A percentile compares a stretch with the other conserved stretches of the same genome.
These are phyloP conservation scores for Psilocybe tampanensis DNA, from an alignment of 768 basidiomycete species.

Conservation along the genomic window DNA sequence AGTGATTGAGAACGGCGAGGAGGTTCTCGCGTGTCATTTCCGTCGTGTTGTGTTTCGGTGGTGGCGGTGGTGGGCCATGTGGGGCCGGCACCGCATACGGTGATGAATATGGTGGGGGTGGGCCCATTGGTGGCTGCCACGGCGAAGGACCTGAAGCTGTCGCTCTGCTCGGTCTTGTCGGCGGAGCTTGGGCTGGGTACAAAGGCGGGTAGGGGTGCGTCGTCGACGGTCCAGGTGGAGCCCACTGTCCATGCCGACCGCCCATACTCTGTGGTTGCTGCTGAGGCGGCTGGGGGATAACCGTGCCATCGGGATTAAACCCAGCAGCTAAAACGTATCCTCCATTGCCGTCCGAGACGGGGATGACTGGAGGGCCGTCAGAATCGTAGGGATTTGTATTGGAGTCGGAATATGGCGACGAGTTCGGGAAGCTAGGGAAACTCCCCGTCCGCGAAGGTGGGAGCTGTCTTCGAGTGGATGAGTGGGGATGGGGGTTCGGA, in stretches of 20 bases:
- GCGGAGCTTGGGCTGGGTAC: neutral
- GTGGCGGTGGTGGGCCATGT: neutral
- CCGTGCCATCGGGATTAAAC: neutral
- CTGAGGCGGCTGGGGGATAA: neutral
- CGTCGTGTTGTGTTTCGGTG: conserved; percentile 33
- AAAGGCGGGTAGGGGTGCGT: neutral
- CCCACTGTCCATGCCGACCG: neutral
- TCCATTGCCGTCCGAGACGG: neutral
- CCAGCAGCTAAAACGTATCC: neutral
- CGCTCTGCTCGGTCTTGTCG: neutral
- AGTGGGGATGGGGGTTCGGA: no score
- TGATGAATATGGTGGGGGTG: neutral
- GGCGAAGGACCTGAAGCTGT: neutral
- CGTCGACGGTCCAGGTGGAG: neutral
- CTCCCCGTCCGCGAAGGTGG: no score
- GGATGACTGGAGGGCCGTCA: neutral
- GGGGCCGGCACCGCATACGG: neutral
- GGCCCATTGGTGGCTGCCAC: neutral
- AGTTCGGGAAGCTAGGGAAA: no score
- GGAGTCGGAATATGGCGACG: neutral
- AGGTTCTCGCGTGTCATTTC: conserved; percentile 47
- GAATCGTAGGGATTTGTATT: neutral
- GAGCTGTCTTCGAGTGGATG: no score
- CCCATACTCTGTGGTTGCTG: neutral
- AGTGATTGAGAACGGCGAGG: conserved; percentile 44